phyloP scores from a whole-genome alignment of 306 rosid species.

The Castanea mollissima region DNA sequence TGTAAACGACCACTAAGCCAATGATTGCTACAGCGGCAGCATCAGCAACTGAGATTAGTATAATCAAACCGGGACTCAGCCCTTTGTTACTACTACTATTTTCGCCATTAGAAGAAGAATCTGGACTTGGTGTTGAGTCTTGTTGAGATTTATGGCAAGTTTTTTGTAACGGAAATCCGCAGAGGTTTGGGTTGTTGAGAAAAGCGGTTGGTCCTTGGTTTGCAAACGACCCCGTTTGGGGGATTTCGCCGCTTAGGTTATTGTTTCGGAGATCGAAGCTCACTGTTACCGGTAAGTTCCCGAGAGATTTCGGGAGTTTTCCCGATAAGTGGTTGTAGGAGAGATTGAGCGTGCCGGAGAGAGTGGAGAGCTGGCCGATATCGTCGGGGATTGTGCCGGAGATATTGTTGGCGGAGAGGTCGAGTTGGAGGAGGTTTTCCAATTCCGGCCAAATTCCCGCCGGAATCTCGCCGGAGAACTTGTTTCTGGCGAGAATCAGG shows the following conservation, averaged over 20 bases:
- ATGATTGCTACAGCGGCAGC: slow-evolving; percentile 76
- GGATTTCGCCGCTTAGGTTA: slow-evolving; percentile 80
- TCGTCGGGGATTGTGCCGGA: slow-evolving; percentile 63
- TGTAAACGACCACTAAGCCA: slow-evolving; percentile 65
- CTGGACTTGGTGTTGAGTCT: slow-evolving; percentile 40
- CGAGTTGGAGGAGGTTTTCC: slow-evolving; percentile 55
- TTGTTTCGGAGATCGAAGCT: slow-evolving; percentile 83
- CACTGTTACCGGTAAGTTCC: slow-evolving; percentile 68
- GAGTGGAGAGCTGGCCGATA: slow-evolving; percentile 56
- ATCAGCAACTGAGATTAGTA: slow-evolving; percentile 79
- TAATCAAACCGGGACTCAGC: slow-evolving; percentile 66
- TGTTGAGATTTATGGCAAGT: slow-evolving; percentile 43
- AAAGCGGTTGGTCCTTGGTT: slow-evolving; percentile 97
- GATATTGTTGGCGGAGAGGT: slow-evolving; percentile 67
- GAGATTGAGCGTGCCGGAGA: slow-evolving; percentile 82
- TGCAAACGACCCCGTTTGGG: slow-evolving; percentile 87
- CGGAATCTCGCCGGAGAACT: slow-evolving; percentile 62
- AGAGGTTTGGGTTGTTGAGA: slow-evolving; percentile 65
- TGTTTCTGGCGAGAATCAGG: slow-evolving; percentile 62
- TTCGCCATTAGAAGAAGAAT: slow-evolving; percentile 18
- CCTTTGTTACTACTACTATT: slow-evolving; percentile 32
- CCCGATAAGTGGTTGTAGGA: slow-evolving; percentile 84
- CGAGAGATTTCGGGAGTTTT: slow-evolving; percentile 60
- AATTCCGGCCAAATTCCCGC: slow-evolving; percentile 57
- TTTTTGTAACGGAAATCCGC: slow-evolving; percentile 89